phyloP scores from a whole-genome alignment of 1,284 basidiomycete genomes.

The Polyporus tsugae region DNA sequence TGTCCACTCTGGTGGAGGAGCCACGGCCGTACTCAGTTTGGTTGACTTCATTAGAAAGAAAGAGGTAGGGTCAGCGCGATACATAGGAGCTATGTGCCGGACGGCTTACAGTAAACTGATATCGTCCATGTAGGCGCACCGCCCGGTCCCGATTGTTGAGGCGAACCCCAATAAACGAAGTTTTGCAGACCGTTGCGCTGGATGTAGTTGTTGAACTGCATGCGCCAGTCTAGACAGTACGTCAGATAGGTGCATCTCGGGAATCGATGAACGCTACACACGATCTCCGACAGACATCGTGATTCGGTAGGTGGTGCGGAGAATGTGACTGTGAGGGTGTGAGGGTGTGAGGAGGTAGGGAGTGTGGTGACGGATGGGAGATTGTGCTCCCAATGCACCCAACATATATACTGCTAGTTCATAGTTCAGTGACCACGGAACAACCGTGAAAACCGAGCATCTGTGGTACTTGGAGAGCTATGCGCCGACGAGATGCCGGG shows the following conservation, averaged over 20 bases:
- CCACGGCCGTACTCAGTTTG: constrained; percentile 27
- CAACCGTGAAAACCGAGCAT: constrained; percentile 18
- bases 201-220: constrained; percentile 30
- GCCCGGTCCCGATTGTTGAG: constrained; percentile 18
- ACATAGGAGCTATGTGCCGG: neutral
- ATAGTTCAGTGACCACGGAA: constrained; percentile 15
- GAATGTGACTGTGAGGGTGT: too few species aligned
- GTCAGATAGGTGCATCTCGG: neutral
- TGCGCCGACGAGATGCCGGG: constrained; percentile 22
- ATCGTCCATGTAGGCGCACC: constrained; percentile 30
- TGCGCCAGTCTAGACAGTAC: constrained; percentile 24
- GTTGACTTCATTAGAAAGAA: constrained; percentile 20
- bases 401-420: constrained; percentile 16
- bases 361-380: neutral
- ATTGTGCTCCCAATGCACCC: neutral
- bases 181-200: constrained; percentile 12
- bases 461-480: constrained; percentile 27
- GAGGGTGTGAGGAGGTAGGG: neutral
- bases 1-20: constrained; percentile 10
- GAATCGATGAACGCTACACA: constrained; percentile 8
- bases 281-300: constrained; percentile 22
- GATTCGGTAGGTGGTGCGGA: neutral
- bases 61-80: neutral
- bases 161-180: constrained; percentile 11
- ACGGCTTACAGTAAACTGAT: constrained; percentile 18